Evolutionary conservation across 2,329 filamentous ascomycete genomes (phyloP).

Genomic region (Escovopsis sp.): DNA sequence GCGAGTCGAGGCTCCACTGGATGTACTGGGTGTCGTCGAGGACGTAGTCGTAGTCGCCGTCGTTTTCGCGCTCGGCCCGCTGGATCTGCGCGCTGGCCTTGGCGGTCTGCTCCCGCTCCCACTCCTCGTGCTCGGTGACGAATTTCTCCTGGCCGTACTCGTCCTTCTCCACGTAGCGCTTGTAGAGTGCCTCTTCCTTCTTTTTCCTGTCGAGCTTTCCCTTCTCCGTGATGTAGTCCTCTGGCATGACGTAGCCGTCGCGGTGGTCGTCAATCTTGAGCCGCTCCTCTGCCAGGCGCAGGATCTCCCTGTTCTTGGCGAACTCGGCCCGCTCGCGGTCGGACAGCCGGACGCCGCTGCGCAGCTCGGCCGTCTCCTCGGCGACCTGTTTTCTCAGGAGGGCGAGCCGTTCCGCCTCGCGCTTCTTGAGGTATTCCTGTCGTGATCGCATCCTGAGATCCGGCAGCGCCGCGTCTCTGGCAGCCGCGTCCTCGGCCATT

Average conservation of each 20-base stretch:
- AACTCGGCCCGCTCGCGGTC: slow-evolving; percentile 77
- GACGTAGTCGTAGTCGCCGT: slow-evolving; percentile 86
- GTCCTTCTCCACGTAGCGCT: slow-evolving; percentile 75
- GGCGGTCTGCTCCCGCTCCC: slow-evolving; percentile 78
- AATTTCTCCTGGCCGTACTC: slow-evolving; percentile 79
- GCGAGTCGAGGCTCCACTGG: slow-evolving; percentile 65
- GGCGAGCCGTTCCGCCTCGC: slow-evolving; percentile 71
- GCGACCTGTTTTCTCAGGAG: slow-evolving; percentile 80
- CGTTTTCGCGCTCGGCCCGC: slow-evolving; percentile 56
- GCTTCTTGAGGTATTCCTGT: slow-evolving; percentile 86
- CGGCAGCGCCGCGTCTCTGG: slow-evolving; percentile 56
- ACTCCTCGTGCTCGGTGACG: slow-evolving; percentile 88
- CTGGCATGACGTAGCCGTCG: slow-evolving; percentile 84
- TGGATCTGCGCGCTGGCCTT: slow-evolving; percentile 81
- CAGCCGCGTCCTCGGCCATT: slow-evolving; percentile 38
- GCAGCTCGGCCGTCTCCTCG: slow-evolving; percentile 71
- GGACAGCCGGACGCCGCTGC: slow-evolving; percentile 59
- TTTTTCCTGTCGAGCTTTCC: slow-evolving; percentile 75
- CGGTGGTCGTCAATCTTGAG: slow-evolving; percentile 78
- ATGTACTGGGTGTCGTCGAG: slow-evolving; percentile 83
- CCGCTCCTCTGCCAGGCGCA: slow-evolving; percentile 70
- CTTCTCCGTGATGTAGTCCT: slow-evolving; percentile 89
- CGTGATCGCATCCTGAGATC: slow-evolving; percentile 72
- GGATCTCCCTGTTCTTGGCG: slow-evolving; percentile 67
- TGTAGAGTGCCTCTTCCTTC: slow-evolving; percentile 82